Conservation (phyloP, 257 asterid species). For the Solanum pimpinellifolium region DNA sequence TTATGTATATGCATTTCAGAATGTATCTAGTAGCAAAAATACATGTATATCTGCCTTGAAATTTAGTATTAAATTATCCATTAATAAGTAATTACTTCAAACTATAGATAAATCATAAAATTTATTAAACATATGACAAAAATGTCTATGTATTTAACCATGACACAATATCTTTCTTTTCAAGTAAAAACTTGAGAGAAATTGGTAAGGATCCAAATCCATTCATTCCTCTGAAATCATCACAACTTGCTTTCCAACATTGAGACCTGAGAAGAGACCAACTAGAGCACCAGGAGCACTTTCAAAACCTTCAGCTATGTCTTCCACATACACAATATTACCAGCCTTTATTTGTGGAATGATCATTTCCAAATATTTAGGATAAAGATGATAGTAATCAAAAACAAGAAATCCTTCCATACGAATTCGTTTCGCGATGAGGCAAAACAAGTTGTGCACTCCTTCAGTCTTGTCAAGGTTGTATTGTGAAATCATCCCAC, state of each 20-base stretch:
- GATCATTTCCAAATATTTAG: background rate
- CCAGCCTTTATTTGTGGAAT: background rate
- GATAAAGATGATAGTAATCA: background rate
- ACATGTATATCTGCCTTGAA: no score
- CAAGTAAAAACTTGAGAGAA: no score
- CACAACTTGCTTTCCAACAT: background rate
- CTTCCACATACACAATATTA: background rate
- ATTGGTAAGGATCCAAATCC: background rate
- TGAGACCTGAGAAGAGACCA: background rate
- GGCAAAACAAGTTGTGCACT: background rate
- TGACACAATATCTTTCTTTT: background rate
- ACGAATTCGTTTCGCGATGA: background rate
- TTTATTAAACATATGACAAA: no score
- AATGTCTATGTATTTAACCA: background rate
- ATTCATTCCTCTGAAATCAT: background rate
- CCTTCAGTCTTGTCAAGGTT: background rate
- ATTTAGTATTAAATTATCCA: no score
- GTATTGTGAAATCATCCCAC: background rate
- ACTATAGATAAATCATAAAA: no score
- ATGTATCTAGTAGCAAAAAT: no score
- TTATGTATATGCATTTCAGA: no score
- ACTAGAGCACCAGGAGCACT: background rate
- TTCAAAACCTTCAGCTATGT: background rate
- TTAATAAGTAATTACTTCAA: no score
- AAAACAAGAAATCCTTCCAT: background rate